A percentile compares a stretch with the other conserved stretches of the same genome.
These are phyloP conservation scores for Boletus mariae DNA, from an alignment of 1,284 basidiomycete genomes.

Conservation along the genomic window DNA sequence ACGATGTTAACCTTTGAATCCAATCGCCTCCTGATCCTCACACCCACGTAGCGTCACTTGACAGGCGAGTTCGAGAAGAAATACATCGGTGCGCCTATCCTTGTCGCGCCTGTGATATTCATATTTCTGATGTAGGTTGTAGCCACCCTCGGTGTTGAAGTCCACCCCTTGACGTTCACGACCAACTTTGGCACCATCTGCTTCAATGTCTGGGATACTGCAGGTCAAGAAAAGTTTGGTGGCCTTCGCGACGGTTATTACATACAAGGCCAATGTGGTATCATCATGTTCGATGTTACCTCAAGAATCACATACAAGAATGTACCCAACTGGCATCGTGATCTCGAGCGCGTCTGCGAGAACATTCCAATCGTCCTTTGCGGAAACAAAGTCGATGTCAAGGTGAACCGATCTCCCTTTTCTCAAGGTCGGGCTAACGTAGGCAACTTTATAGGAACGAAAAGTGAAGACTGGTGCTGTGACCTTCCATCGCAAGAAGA, in stretches of 20 bases:
- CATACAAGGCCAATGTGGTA: slow-evolving; percentile 99
- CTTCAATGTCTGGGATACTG: slow-evolving; percentile 99
- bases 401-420: slow-evolving; percentile 53
- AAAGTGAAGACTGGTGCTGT: slow-evolving; percentile 99
- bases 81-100: slow-evolving; percentile 80
- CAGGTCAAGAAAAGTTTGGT: slow-evolving; percentile 99
- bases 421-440: slow-evolving; percentile 6
- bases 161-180: slow-evolving; percentile 93
- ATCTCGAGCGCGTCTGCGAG: slow-evolving; percentile 99
- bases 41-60: slow-evolving; percentile 80
- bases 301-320: slow-evolving; percentile 99
- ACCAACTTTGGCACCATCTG: slow-evolving; percentile 99
- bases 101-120: slow-evolving; percentile 8
- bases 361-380: slow-evolving; percentile 99
- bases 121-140: slow-evolving; percentile 18
- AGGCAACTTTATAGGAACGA: slow-evolving; percentile 69
- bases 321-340: slow-evolving; percentile 99
- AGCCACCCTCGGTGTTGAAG: slow-evolving; percentile 99
- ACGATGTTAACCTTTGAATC: slow-evolving; percentile 19
- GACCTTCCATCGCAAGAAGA: slow-evolving; percentile 99
- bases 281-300: slow-evolving; percentile 99
- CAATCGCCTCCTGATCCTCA: slow-evolving; percentile 59
- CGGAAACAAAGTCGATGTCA: slow-evolving; percentile 99
- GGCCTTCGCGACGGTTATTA: slow-evolving; percentile 98
- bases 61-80: slow-evolving; percentile 99